Base-by-base conservation (phyloP, 345 rosid species). In the Nephelium lappaceum region DNA sequence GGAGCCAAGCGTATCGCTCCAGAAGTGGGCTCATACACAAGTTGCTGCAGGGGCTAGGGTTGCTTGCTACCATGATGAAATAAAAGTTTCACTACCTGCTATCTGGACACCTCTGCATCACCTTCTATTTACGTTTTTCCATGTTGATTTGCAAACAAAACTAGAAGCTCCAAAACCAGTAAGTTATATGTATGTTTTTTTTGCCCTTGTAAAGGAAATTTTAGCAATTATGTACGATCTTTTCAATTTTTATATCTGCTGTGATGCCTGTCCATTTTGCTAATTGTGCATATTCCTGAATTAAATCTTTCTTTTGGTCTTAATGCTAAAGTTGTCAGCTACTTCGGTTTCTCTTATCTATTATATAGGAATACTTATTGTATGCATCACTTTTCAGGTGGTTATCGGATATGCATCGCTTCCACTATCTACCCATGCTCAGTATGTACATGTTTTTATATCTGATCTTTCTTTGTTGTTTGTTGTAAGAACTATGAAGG, bases 81-180 rank as follows among this genome's bases (percentile, higher is more conserved):
- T 96, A 75, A 96, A 94, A 86, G 85, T 91, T 80, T 92, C 93
- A 41, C 95, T 96, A 62, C 95, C 99, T 82, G 92, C 98, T 61
- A 81, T 88, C 39, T 96, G 98, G 99, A 96, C 98, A 64, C 97
- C 98, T 38, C 76, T 84, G 65, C 99, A 96, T 89, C 99, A 96
- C 86, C 90, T 96, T 66, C 79, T 96, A 80, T 96, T 96, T 89
- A 96, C 99, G 72, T 94, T 96, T 83, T 94, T 87, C 84, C 99
- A 96, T 81, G 91, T 94, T 78, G 99, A 96, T 87, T 97, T 96
- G 79, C 99, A 94, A 78, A 93, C 98, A 67, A 96, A 94, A 84
- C 87, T 96, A 82, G 99, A 96, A 89, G 97, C 98, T 84, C 98
- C 99, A 80, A 93, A 95, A 84, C 99, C 99, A 57, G 99, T 96